phyloP scores from a whole-genome alignment of 163 green algal species.

The Scenedesmus sp. region DNA sequence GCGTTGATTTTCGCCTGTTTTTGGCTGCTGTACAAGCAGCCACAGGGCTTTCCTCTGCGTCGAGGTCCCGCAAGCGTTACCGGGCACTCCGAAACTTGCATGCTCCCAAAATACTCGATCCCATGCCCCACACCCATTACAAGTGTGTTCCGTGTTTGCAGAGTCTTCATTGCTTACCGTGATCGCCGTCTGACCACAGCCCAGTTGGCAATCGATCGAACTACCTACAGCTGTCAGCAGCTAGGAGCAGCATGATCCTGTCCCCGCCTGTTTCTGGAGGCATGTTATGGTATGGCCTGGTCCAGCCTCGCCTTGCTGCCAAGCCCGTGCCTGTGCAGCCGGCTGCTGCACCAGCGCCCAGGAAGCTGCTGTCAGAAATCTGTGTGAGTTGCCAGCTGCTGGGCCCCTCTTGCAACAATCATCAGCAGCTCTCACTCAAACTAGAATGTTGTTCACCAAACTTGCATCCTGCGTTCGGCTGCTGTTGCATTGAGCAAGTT shows the following conservation, averaged over 20 bases:
- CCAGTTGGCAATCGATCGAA: background rate
- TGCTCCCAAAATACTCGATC: background rate
- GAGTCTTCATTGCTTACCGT: background rate
- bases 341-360: background rate
- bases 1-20: background rate
- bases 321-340: background rate
- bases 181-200: background rate
- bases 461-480: background rate
- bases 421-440: background rate
- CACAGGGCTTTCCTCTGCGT: background rate
- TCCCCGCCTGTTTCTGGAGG: constrained; percentile 10
- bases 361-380: constrained; percentile 8
- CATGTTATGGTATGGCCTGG: constrained; percentile 10
- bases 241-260: background rate
- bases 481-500: background rate
- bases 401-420: background rate
- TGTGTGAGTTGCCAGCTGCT: background rate
- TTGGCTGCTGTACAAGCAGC: background rate
- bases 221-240: background rate
- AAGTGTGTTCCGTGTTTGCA: background rate
- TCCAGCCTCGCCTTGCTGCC: background rate
- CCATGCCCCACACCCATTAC: background rate
- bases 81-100: background rate
- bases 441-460: background rate
- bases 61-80: background rate